A percentile compares a stretch with the other conserved stretches of the same genome.
Conservation (phyloP, 805 yeast species). For the Kregervanrija fluxuum region DNA sequence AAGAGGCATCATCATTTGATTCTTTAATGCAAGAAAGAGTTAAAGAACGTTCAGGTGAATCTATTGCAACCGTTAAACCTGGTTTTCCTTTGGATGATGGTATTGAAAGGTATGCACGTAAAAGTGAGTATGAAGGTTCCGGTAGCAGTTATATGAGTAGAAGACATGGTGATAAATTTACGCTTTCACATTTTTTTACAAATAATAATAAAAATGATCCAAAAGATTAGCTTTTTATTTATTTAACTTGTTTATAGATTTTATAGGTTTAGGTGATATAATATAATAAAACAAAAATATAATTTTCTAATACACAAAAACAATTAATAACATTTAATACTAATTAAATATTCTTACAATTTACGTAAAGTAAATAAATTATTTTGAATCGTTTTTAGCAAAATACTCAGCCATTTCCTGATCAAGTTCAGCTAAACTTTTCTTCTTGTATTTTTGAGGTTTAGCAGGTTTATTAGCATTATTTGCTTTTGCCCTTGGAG, state of each 20-base stretch:
- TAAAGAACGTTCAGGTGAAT: slow-evolving; percentile 12
- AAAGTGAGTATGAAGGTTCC: slow-evolving; percentile 62
- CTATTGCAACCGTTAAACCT: slow-evolving; percentile 24
- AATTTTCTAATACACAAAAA: slow-evolving; percentile 1
- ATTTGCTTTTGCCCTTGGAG: slow-evolving; percentile 13
- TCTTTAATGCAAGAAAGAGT: slow-evolving; percentile 19
- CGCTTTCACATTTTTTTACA: slow-evolving; percentile 11
- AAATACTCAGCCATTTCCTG: slow-evolving; percentile 98
- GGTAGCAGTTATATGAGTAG: slow-evolving; percentile 51
- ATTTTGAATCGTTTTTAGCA: slow-evolving; percentile 37
- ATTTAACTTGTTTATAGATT: not conserved
- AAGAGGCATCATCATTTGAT: slow-evolving; percentile 28
- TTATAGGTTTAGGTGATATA: not conserved
- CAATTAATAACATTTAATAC: not conserved
- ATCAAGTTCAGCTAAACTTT: slow-evolving; percentile 89
- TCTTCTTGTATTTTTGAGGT: slow-evolving; percentile 38
- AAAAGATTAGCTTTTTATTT: not conserved
- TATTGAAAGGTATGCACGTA: slow-evolving; percentile 38
- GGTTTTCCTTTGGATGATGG: slow-evolving; percentile 28
- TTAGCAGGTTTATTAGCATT: slow-evolving; percentile 24
- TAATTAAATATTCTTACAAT: not conserved
- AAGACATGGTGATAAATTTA: slow-evolving; percentile 30
- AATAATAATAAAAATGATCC: slow-evolving; percentile 6
- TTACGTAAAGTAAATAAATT: not conserved
- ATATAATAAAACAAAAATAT: slow-evolving; percentile 1